Evolutionary conservation across 148 eudicot species (phyloP), one percentile per base, ranked within the genome.

Genomic region (Persicaria maculosa): DNA sequence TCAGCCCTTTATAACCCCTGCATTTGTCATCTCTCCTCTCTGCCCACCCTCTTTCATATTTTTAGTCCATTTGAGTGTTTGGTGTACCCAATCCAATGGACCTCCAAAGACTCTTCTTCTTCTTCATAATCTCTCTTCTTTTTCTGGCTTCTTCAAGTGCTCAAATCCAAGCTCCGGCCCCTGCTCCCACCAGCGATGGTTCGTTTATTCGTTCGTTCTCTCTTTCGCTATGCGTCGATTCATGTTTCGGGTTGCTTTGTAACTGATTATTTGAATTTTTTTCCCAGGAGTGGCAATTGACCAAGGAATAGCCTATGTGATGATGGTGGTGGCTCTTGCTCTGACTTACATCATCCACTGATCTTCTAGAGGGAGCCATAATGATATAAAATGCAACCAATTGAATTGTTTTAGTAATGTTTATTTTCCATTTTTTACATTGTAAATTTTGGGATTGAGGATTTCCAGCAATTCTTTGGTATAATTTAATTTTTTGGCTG

Each of bases 241-340:
- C 7, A 6, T 43, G 45, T 40, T 40, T 68, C 14, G 31, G 25
- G 11, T 57, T 57, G 20, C 12, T 8, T 44, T 44, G 31, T 3
- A 31, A 31, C 40, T 1, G 40, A 31, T 31, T 16, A 44, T 44
- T 45, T 5, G 6, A 22, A 11, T 40, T 40, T 1, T 6, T 64
- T 67, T 1, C 9, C 2, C 80, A 80, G 83, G 83, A 36, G 72
- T 68, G 7, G 74, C 72, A 16, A 40, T 80, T 8, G 80, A 80
- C 25, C 83, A 80, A 70, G 83, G 80, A 59, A 74, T 77, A 57
- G 83, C 83, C 20, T 77, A 74, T 31, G 47, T 50, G 79, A 47
- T 80, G 53, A 70, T 80, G 83, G 57, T 77, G 54, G 74, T 77
- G 40, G 77, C 83, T 76, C 67, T 80, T 53, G 58, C 52, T 62